A percentile compares a stretch with the other conserved stretches of the same genome.
Conservation (phyloP, 345 rosid species). For the Clarkia xantiana region DNA sequence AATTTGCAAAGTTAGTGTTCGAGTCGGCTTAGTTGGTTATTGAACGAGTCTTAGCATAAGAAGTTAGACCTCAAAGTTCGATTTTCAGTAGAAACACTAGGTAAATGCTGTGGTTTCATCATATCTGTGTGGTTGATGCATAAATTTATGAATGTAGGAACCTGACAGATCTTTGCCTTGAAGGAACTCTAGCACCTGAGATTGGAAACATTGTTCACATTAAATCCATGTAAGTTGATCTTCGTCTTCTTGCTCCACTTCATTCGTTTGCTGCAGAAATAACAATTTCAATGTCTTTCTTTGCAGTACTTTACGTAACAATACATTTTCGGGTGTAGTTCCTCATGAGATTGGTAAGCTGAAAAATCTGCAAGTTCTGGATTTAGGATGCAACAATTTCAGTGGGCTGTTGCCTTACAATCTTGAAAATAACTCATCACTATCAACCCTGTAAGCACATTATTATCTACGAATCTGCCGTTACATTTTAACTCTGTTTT, state of each 20-base stretch:
- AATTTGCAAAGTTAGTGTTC: too few relatives aligned
- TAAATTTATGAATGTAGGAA: conserved; percentile 25
- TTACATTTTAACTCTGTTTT: background rate
- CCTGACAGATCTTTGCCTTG: conserved; percentile 49
- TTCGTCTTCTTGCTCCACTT: conserved; percentile 4
- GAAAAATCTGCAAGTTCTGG: conserved; percentile 48
- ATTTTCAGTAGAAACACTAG: too few relatives aligned
- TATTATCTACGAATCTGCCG: background rate
- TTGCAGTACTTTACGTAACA: conserved; percentile 52
- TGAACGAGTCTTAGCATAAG: too few relatives aligned
- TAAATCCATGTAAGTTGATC: conserved; percentile 39
- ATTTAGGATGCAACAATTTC: conserved; percentile 53
- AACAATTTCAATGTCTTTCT: too few relatives aligned
- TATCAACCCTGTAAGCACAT: conserved; percentile 33
- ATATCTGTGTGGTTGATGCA: too few relatives aligned
- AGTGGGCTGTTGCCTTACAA: conserved; percentile 37
- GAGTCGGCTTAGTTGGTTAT: too few relatives aligned
- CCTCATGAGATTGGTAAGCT: conserved; percentile 41
- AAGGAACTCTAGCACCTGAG: conserved; percentile 51
- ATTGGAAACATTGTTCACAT: conserved; percentile 32
- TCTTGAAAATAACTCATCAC: conserved; percentile 32
- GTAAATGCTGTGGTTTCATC: too few relatives aligned
- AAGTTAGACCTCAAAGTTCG: too few relatives aligned
- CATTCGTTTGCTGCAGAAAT: background rate
- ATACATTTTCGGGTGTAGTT: conserved; percentile 37